Evolutionary conservation across 179 eudicot genomes (phyloP).

Genomic region (Sideroxylon spinosum): DNA sequence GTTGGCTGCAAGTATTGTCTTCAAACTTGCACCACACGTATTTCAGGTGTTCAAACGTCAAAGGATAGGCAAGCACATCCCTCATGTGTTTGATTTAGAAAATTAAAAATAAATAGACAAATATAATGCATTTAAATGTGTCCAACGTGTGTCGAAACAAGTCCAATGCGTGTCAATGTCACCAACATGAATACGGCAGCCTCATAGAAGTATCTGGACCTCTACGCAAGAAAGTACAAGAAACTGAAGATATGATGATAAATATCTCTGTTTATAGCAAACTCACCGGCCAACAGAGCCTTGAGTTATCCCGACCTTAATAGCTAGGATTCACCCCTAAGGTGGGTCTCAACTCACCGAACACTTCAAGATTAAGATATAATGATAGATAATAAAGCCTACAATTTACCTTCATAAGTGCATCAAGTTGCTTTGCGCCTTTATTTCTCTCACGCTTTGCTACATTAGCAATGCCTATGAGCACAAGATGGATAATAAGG

Average conservation of each 20-base stretch:
- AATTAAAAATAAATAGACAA: neutral
- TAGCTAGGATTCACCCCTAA: too few species aligned
- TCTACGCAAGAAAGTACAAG: neutral
- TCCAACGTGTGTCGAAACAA: neutral
- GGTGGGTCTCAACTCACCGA: too few species aligned
- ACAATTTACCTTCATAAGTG: slow-evolving; percentile 73
- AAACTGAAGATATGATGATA: neutral
- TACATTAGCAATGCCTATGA: slow-evolving; percentile 75
- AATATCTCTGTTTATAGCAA: neutral
- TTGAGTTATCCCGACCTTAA: too few species aligned
- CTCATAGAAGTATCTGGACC: neutral
- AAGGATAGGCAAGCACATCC: neutral
- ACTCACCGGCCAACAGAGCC: too few species aligned
- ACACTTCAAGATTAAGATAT: too few species aligned
- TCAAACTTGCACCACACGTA: neutral
- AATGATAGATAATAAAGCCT: too few species aligned
- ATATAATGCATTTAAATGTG: neutral
- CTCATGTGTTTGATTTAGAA: neutral
- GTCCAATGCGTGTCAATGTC: neutral
- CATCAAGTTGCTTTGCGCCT: slow-evolving; percentile 98
- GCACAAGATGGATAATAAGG: slow-evolving; percentile 20
- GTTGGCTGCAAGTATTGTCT: neutral
- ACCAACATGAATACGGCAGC: neutral
- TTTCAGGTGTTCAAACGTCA: neutral
- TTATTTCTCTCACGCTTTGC: slow-evolving; percentile 93